Percentiles rank a stretch among this genome's conserved stretches.
Conservation (phyloP, 2,329 filamentous ascomycete genomes). For the Alternaria novae-zelandiae region DNA sequence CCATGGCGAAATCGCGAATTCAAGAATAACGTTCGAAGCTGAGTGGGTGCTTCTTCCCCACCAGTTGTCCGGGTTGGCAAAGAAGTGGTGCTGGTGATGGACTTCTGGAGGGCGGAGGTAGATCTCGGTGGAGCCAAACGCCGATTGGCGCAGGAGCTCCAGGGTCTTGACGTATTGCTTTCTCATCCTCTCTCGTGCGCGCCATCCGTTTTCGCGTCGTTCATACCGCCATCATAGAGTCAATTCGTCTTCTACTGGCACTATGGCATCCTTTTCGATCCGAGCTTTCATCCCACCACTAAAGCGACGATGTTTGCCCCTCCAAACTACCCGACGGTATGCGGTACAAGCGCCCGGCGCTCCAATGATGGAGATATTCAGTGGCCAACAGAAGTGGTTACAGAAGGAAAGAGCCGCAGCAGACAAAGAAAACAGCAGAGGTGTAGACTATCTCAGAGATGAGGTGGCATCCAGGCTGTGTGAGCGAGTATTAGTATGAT, state of each 20-base stretch:
- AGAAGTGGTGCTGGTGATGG: slow-evolving; percentile 11
- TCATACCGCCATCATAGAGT: background rate
- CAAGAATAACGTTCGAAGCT: background rate
- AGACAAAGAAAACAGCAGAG: slow-evolving; percentile 72
- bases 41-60: background rate
- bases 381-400: slow-evolving; percentile 82
- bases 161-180: slow-evolving; percentile 17
- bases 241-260: background rate
- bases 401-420: slow-evolving; percentile 87
- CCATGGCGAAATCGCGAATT: slow-evolving; percentile 48
- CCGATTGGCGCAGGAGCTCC: slow-evolving; percentile 12
- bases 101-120: slow-evolving; percentile 2
- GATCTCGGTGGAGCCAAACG: slow-evolving; percentile 15
- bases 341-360: slow-evolving; percentile 79
- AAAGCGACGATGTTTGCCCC: slow-evolving; percentile 31
- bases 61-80: background rate
- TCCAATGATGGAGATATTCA: slow-evolving; percentile 89
- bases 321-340: slow-evolving; percentile 61
- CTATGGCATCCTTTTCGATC: slow-evolving; percentile 42
- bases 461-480: slow-evolving; percentile 85
- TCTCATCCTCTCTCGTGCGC: background rate
- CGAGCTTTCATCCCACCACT: slow-evolving; percentile 46
- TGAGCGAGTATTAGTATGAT: slow-evolving; percentile 77
- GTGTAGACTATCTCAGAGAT: slow-evolving; percentile 91
- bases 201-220: background rate